Conservation (phyloP, 1,284 basidiomycete genomes). For the Trichosporon ovoides region DNA sequence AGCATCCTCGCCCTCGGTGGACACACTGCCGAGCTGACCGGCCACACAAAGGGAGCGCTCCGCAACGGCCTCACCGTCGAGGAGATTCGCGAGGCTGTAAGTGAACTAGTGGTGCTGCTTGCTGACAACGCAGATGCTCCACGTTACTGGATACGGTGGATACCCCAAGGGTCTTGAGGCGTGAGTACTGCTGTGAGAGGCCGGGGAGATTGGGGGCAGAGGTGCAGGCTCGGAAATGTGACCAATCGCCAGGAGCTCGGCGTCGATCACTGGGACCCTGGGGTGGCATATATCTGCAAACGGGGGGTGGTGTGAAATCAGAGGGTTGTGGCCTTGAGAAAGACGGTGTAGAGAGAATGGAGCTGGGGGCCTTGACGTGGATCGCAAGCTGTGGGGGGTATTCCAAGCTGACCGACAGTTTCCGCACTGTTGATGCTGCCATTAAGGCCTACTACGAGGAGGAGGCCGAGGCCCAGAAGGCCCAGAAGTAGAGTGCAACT, state of each 20-base stretch:
- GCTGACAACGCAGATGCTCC: constrained; percentile 7
- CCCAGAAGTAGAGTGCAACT: constrained; percentile 4
- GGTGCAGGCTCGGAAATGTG: too few species aligned
- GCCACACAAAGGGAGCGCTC: constrained; percentile 20
- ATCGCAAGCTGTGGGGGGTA: too few species aligned
- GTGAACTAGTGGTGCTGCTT: neutral
- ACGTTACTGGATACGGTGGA: constrained; percentile 22
- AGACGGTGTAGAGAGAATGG: too few species aligned
- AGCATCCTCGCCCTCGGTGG: constrained; percentile 22
- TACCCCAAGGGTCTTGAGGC: constrained; percentile 23
- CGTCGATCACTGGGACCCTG: too few species aligned
- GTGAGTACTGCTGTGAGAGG: too few species aligned
- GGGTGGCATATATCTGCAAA: too few species aligned
- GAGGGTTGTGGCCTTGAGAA: too few species aligned
- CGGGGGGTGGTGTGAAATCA: too few species aligned
- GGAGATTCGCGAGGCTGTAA: constrained; percentile 20
- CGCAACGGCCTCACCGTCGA: constrained; percentile 23
- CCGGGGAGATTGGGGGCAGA: too few species aligned
- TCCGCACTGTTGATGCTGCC: constrained; percentile 12
- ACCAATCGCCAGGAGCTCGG: too few species aligned
- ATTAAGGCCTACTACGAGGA: constrained; percentile 11
- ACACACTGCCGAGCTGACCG: constrained; percentile 18
- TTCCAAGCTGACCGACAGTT: constrained; percentile 2
- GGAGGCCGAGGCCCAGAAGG: constrained; percentile 6
- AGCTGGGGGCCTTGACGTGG: too few species aligned